These are phyloP conservation scores for Pseudogymnoascus sp. DNA, from an alignment of 2,329 filamentous ascomycete species.

Conservation along the genomic window DNA sequence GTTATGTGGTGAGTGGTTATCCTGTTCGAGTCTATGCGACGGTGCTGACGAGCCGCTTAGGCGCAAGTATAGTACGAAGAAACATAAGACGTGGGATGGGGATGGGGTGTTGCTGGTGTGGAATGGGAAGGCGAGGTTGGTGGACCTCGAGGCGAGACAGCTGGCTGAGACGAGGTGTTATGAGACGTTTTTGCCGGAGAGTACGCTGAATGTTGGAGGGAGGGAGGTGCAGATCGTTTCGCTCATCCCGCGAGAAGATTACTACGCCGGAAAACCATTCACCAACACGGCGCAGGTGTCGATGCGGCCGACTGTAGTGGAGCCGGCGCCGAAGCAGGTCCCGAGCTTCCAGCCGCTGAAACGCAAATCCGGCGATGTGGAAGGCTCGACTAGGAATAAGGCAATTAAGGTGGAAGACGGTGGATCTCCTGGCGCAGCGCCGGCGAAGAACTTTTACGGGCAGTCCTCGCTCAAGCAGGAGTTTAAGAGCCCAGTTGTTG, in stretches of 20 bases:
- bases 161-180: conserved; percentile 51
- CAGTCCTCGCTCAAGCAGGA: conserved; percentile 34
- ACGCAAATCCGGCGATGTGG: background rate
- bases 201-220: conserved; percentile 52
- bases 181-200: conserved; percentile 50
- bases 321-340: conserved; percentile 11
- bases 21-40: background rate
- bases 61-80: conserved; percentile 63
- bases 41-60: conserved; percentile 26
- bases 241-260: conserved; percentile 52
- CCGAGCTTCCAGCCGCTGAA: conserved; percentile 9
- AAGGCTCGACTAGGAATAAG: conserved; percentile 15
- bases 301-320: conserved; percentile 11
- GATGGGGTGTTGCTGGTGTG: conserved; percentile 56
- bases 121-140: conserved; percentile 50
- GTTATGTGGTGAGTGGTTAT: conserved; percentile 24
- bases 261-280: conserved; percentile 40
- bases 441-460: conserved; percentile 32
- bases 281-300: conserved; percentile 22
- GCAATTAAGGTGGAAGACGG: conserved; percentile 14
- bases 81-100: conserved; percentile 71
- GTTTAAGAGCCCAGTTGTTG: conserved; percentile 56
- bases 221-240: conserved; percentile 63
- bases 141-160: conserved; percentile 54
- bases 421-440: conserved; percentile 16